Evolutionary conservation across 176 grass and related monocot species (phyloP), one percentile per base, ranked within the genome.

Genomic region (Metroxylon sagu): DNA sequence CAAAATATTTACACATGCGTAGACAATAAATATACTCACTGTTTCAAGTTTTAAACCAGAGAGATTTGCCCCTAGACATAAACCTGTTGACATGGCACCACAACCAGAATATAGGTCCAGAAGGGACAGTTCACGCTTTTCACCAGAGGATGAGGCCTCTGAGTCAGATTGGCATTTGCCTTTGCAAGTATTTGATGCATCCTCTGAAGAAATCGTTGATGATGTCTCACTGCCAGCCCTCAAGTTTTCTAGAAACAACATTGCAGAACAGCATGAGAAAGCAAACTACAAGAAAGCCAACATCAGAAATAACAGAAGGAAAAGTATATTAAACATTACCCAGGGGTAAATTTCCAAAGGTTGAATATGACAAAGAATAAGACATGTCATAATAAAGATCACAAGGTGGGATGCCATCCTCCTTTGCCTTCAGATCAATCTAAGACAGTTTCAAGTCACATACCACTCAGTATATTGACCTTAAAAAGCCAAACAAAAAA

Each of bases 91-190:
- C 87, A 97, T 91, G 21, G 85, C 92, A 5, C 92, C 92, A 23
- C 87, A 97, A 16, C 92, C 92, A 16, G 92, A 97, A 68, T 91
- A 97, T 4, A 97, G 66, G 16, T 97, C 92, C 3, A 97, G 75
- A 16, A 97, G 81, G 6, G 74, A 64, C 5, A 77, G 62, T 0
- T 35, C 62, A 57, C 60, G 80, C 15, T 48, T 72, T 70, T 52
- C 69, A 8, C 5, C 43, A 57, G 48, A 75, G 52, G 71, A 77
- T 53, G 29, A 23, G 0, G 2, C 17, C 5, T 76, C 80, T 17
- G 27, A 53, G 61, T 96, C 77, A 49, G 49, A 25, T 35, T 29
- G 48, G 7, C 17, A 12, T 65, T 80, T 74, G 18, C 28, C 52
- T 35, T 64, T 71, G 12, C 49, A 66, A 56, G 17, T 18, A 71